phyloP scores from a whole-genome alignment of 2,329 filamentous ascomycete genomes.

The Fusarium poae region DNA sequence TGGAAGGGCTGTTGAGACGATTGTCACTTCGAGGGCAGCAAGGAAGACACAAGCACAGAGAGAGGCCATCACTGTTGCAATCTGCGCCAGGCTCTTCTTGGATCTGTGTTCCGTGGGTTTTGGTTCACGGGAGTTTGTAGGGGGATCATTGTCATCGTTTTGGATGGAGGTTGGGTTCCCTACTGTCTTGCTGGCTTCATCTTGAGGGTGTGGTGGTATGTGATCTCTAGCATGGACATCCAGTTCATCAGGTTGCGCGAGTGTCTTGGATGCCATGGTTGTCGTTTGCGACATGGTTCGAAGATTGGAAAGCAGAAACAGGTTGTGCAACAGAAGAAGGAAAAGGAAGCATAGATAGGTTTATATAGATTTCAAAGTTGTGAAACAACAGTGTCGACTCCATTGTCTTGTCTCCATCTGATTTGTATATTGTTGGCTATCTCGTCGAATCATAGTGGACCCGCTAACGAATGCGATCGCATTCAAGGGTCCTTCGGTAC shows the following conservation, averaged over 20 bases:
- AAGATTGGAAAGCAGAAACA: background rate
- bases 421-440: background rate
- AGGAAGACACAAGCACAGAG: constrained; percentile 59
- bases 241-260: background rate
- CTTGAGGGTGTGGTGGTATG: background rate
- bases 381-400: background rate
- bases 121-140: background rate
- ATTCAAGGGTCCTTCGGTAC: constrained; percentile 19
- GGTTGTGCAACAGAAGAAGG: background rate
- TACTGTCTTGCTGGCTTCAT: background rate
- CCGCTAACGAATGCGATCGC: constrained; percentile 36
- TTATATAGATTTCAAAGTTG: background rate
- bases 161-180: fast-evolving
- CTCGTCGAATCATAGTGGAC: background rate
- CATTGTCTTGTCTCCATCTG: background rate
- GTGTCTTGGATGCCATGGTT: background rate
- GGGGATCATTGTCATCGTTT: background rate
- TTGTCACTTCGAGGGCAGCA: constrained; percentile 66
- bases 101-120: background rate
- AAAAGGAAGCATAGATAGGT: background rate
- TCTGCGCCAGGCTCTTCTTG: constrained; percentile 38
- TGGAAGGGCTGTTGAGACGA: constrained; percentile 72
- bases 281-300: constrained; percentile 33
- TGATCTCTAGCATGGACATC: background rate
- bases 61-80: constrained; percentile 53